Evolutionary conservation across 2,329 filamentous ascomycete genomes (phyloP), one percentile per base, ranked within the genome.

Genomic region (Scolecobasidium constrictum): DNA sequence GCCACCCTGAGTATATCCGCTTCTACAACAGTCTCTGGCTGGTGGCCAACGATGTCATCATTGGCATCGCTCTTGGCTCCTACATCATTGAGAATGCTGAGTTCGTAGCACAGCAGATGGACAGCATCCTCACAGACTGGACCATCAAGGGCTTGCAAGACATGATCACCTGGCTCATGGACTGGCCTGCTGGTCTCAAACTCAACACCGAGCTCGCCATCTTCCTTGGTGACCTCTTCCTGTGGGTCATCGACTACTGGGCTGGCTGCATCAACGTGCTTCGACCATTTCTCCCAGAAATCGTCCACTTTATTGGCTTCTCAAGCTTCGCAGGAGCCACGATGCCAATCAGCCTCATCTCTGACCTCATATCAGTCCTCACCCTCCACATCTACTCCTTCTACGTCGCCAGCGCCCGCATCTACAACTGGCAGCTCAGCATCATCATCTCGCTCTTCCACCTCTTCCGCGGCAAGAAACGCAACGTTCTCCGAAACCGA

Each of bases 241-340:
- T 96, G 3, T 98, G 92, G 92, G 92, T 98, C 38, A 96, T 98
- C 50, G 88, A 95, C 50, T 93, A 95, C 58, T 98, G 92, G 92
- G 84, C 86, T 45, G 83, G 83, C 85, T 67, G 58, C 76, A 50
- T 34, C 20, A 18, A 43, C 28, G 39, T 46, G 31, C 67, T 96
- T 11, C 77, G 81, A 42, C 90, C 92, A 1, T 72, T 80, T 31
- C 68, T 98, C n/a, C 87, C 88, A 9, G 76, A 78, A 46, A 74
- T 98, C 46, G 85, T 98, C 51, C 92, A 86, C 69, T 79, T 95
- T 53, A 86, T 98, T 49, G 92, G 92, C 33, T 87, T 93, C 55
- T 93, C 88, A 4, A 87, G 86, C 55, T 96, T 98, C 60, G 90
- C 86, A 2, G 92, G 92, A 7, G 92, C 92, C 42, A 95, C 87